Percentiles rank a stretch among this genome's conserved stretches.
phyloP scores from a whole-genome alignment of 208 protist species.

The Lotmaria passim region DNA sequence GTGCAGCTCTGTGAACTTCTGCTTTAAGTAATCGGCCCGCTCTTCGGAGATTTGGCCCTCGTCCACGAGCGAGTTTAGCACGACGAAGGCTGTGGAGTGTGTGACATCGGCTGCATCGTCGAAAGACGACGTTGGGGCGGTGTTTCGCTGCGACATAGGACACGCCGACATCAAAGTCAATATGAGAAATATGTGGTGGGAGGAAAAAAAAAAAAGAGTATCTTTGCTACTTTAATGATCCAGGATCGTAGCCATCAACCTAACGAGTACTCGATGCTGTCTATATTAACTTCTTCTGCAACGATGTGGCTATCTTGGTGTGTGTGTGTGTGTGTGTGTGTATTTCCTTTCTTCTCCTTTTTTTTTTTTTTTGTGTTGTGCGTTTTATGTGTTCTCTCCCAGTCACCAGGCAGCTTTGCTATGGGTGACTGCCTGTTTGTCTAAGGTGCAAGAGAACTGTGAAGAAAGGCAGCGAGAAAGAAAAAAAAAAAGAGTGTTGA shows the following conservation, averaged over 20 bases:
- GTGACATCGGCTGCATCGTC: conserved; percentile 87
- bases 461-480: background rate
- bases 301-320: background rate
- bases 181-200: too few relatives aligned
- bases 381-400: too few relatives aligned
- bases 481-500: background rate
- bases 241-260: too few relatives aligned
- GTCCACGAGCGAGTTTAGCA: conserved; percentile 85
- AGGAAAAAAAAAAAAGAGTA: conserved; percentile 22
- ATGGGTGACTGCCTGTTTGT: too few relatives aligned
- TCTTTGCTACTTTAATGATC: too few relatives aligned
- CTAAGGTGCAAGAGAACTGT: background rate
- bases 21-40: conserved; percentile 83
- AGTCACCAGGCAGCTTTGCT: too few relatives aligned
- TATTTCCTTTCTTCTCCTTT: too few relatives aligned
- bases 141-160: conserved; percentile 16
- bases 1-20: conserved; percentile 89
- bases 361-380: too few relatives aligned
- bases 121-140: conserved; percentile 12
- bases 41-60: conserved; percentile 88
- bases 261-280: too few relatives aligned
- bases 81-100: conserved; percentile 83
- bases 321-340: background rate
- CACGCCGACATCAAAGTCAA: too few relatives aligned
- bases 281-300: too few relatives aligned